Percentiles rank a stretch among this genome's conserved stretches.
These are phyloP conservation scores for Globisporangium solare DNA, from an alignment of 352 stramenopile genomes.

Conservation along the genomic window DNA sequence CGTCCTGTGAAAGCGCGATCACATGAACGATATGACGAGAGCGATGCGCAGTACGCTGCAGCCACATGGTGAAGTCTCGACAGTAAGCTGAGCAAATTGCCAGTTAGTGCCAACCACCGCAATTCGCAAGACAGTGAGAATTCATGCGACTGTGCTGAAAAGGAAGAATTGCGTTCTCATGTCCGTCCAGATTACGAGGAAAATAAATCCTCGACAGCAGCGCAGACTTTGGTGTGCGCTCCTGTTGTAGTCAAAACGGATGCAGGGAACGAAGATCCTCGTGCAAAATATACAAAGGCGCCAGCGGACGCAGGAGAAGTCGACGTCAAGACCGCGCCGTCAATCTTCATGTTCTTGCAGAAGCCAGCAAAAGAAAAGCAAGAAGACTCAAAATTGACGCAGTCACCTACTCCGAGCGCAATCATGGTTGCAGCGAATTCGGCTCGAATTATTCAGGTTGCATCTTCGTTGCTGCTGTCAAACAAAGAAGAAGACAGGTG, in stretches of 20 bases:
- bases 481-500: too few relatives aligned
- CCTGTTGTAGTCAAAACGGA: too few relatives aligned
- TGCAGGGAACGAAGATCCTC: too few relatives aligned
- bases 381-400: not conserved
- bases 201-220: not conserved
- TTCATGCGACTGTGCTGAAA: not conserved
- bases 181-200: not conserved
- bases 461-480: too few relatives aligned
- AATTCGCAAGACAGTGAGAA: too few relatives aligned
- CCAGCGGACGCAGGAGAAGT: too few relatives aligned
- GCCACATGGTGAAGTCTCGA: conserved; percentile 12
- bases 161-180: not conserved
- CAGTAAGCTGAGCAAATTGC: conserved; percentile 8
- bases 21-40: not conserved
- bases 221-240: too few relatives aligned
- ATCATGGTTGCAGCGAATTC: too few relatives aligned
- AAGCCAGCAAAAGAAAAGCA: not conserved
- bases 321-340: not conserved
- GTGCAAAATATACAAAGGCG: too few relatives aligned
- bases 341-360: not conserved
- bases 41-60: not conserved
- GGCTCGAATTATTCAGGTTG: too few relatives aligned
- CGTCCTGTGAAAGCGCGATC: not conserved
- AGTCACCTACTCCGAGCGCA: not conserved
- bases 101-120: too few relatives aligned